Conservation (phyloP, 768 basidiomycete species). For the Pilatotrama ljubarskyi region DNA sequence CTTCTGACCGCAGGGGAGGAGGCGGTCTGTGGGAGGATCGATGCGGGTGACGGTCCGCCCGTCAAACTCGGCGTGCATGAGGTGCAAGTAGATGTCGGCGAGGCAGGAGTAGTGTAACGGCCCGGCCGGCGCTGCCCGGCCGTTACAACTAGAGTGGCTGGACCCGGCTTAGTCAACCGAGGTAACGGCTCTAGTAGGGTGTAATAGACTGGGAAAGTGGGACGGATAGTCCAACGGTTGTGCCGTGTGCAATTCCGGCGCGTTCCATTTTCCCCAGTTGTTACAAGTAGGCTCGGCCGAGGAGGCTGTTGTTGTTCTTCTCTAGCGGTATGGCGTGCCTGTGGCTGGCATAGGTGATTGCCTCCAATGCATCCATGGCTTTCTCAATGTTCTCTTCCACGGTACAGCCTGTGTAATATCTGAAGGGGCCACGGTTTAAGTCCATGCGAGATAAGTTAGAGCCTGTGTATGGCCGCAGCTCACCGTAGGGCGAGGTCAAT, state of each 20-base stretch:
- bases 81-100: not conserved
- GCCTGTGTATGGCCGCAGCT: not conserved
- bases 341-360: not conserved
- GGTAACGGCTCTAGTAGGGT: too few relatives aligned
- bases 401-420: slow-evolving; percentile 3
- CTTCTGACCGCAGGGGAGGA: not conserved
- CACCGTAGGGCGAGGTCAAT: slow-evolving; percentile 2
- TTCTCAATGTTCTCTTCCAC: not conserved
- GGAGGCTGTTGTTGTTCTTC: not conserved
- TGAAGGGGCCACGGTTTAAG: not conserved
- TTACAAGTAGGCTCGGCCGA: not conserved
- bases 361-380: not conserved
- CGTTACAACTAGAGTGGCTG: too few relatives aligned
- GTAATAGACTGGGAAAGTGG: too few relatives aligned
- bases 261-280: too few relatives aligned
- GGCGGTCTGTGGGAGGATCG: not conserved
- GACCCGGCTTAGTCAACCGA: too few relatives aligned
- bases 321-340: not conserved
- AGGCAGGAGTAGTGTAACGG: too few relatives aligned
- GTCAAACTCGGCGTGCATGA: not conserved
- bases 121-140: too few relatives aligned
- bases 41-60: not conserved
- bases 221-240: too few relatives aligned
- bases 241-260: too few relatives aligned
- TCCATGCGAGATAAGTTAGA: not conserved